These are phyloP conservation scores for Perilla frutescens DNA, from an alignment of 257 asterid genomes.

Conservation along the genomic window DNA sequence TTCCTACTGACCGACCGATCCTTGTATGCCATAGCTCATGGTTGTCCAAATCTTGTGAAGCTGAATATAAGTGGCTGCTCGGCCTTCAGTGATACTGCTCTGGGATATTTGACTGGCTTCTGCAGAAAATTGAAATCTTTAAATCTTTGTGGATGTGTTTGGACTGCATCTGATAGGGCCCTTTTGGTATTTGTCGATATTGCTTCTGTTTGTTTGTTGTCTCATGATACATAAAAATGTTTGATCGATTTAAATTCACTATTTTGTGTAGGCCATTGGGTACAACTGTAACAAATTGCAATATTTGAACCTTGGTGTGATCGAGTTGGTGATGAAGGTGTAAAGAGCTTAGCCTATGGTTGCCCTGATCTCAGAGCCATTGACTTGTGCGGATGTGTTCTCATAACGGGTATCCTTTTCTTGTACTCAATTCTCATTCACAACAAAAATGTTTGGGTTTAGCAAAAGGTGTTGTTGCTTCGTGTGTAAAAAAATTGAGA, in stretches of 20 bases:
- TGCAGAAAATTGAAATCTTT: conserved; percentile 70
- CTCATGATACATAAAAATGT: not conserved
- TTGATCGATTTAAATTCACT: not conserved
- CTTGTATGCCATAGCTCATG: conserved; percentile 73
- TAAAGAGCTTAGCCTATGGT: conserved; percentile 90
- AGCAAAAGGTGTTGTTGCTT: too few relatives aligned
- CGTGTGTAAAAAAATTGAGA: not conserved
- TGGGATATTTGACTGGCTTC: conserved; percentile 64
- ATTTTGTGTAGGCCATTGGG: conserved; percentile 71
- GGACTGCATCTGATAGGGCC: conserved; percentile 83
- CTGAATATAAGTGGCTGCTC: conserved; percentile 91
- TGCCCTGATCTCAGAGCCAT: conserved; percentile 89
- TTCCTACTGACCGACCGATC: conserved; percentile 79
- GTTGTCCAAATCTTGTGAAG: conserved; percentile 74
- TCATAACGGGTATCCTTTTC: conserved; percentile 60
- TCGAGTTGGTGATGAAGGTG: conserved; percentile 80
- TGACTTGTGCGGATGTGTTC: conserved; percentile 92
- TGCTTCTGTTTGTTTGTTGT: conserved; percentile 8
- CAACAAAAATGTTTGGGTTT: too few relatives aligned
- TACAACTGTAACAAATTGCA: conserved; percentile 79
- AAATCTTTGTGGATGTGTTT: conserved; percentile 91
- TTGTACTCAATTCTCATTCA: not conserved
- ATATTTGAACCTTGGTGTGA: conserved; percentile 86
- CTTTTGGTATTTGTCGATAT: conserved; percentile 56
- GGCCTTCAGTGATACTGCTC: conserved; percentile 72